Evolutionary conservation across 371 early-diverging fungal genomes (phyloP), one percentile per base, ranked within the genome.

Genomic region (Mucor indicus): DNA sequence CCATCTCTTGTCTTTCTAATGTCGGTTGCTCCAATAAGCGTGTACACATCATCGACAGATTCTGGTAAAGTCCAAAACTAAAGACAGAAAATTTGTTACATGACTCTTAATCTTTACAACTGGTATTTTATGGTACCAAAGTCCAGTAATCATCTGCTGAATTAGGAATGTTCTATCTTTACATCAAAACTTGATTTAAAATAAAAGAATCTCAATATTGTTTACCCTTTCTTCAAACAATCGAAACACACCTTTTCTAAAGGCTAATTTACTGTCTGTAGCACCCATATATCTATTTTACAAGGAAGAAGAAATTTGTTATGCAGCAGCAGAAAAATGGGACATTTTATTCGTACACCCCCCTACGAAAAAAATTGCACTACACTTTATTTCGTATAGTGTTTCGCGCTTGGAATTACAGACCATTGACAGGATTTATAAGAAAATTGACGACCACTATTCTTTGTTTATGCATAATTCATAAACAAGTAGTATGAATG

Each of bases 251-350:
- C 88, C 77, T 69, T 91, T 89, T 40, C 93, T 79, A 64, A 95
- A 92, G 17, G 89, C 86, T 22, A 95, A 69, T 64, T 93, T 95
- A 58, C 85, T 85, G 60, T 93, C 93, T 8, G 90, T 76, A 24
- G 87, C 88, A 16, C 93, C 93, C 91, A 91, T 92, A 36, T 13
- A 25, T 27, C 31, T 42, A 17, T 29, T 9, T 29, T 24, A 10
- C 3, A 40, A n/a, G 13, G 15, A 8, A 24, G 23, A 16, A 40
- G 7, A 40, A 25, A 15, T 42, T 41, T 42, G n/a, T n/a, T n/a
- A 27, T 22, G 15, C 10, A 41, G 27, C 7, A 27, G 15, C 23
- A 25, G 15, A 22, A 25, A 40, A n/a, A n/a, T 11, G 35, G n/a
- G 7, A 33, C n/a, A 33, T 29, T 29, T 29, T 29, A 5, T 29